Percentiles rank a stretch among this genome's conserved stretches.
phyloP scores from a whole-genome alignment of 1,284 basidiomycete species.

The Cryptococcus sp. region DNA sequence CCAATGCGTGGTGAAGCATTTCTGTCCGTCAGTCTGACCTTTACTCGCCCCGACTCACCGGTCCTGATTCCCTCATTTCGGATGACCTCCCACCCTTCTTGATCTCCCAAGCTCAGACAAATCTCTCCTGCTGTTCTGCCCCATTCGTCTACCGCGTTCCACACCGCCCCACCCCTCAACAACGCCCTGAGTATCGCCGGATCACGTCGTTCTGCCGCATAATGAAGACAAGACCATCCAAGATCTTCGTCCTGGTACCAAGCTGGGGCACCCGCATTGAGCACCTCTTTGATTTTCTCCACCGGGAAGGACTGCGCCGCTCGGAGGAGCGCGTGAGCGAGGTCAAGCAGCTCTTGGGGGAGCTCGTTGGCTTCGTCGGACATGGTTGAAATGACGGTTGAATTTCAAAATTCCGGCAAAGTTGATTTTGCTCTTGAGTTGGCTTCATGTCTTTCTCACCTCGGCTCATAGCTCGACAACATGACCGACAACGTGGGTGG shows the following conservation, averaged over 20 bases:
- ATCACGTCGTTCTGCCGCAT: conserved; percentile 72
- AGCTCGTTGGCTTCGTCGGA: conserved; percentile 1
- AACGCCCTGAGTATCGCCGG: conserved; percentile 59
- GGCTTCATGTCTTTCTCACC: too few relatives aligned
- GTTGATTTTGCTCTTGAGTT: too few relatives aligned
- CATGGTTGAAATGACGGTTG: neutral
- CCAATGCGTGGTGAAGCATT: conserved; percentile 46
- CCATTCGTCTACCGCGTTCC: conserved; percentile 81
- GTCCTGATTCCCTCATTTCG: conserved; percentile 80
- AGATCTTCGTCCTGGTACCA: conserved; percentile 86
- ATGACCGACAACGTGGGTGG: too few relatives aligned
- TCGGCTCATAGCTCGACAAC: too few relatives aligned
- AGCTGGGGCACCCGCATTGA: conserved; percentile 71
- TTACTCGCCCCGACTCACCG: conserved; percentile 51
- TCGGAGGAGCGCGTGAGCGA: conserved; percentile 13
- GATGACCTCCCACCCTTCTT: conserved; percentile 65
- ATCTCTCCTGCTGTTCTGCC: conserved; percentile 82
- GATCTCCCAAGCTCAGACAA: conserved; percentile 74
- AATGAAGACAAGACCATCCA: conserved; percentile 79
- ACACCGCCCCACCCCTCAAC: conserved; percentile 76
- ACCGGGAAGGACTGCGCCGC: conserved; percentile 46
- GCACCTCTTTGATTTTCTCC: conserved; percentile 53
- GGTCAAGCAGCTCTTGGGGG: neutral
- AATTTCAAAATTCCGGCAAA: conserved; percentile 1
- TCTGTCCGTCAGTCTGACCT: conserved; percentile 29